Evolutionary conservation across 2,329 filamentous ascomycete species (phyloP).

Genomic region (Colletotrichum horii): DNA sequence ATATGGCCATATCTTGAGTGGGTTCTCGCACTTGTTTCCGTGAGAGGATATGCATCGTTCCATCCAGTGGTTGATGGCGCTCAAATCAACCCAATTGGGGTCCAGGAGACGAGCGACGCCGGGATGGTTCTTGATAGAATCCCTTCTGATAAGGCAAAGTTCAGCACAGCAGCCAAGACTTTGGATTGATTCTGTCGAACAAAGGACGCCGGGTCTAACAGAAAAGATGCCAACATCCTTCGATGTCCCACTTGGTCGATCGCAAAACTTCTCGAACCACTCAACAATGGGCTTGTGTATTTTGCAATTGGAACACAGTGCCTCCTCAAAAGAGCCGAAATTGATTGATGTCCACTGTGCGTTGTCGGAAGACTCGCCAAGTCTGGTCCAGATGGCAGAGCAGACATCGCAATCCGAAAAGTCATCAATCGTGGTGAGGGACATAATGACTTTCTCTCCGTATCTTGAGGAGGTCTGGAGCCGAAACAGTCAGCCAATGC

Average conservation of each 20-base stretch:
- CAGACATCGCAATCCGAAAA: background rate
- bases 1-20: background rate
- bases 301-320: too few relatives aligned
- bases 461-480: too few relatives aligned
- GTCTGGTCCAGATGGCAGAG: background rate
- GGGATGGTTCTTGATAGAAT: background rate
- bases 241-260: too few relatives aligned
- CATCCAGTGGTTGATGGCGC: background rate
- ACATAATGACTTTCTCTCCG: too few relatives aligned
- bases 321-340: too few relatives aligned
- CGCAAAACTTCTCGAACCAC: too few relatives aligned
- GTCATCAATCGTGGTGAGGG: too few relatives aligned
- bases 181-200: background rate
- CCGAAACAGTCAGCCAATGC: too few relatives aligned
- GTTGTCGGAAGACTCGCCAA: background rate
- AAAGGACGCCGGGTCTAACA: background rate
- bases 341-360: background rate
- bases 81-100: background rate
- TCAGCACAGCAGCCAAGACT: too few relatives aligned
- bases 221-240: too few relatives aligned
- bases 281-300: too few relatives aligned
- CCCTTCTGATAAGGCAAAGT: accelerated
- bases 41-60: background rate
- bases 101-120: background rate
- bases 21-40: background rate